phyloP scores from a whole-genome alignment of 306 rosid species.

The Cucumis sativus region DNA sequence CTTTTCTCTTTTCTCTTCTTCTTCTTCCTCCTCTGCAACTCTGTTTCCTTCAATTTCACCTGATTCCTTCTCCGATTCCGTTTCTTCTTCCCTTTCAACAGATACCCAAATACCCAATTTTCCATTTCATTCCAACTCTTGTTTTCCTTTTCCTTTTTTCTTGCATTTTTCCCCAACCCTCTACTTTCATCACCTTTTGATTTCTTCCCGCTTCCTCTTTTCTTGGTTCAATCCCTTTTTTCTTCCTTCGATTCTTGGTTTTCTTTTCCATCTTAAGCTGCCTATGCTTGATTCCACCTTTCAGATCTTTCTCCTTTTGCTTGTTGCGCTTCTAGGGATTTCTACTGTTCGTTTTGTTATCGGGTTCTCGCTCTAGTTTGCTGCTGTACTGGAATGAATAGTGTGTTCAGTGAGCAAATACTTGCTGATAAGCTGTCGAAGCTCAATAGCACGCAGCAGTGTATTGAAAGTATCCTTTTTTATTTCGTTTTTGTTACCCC shows the following conservation, averaged over 20 bases:
- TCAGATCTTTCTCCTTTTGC: not conserved
- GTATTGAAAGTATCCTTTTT: slow-evolving; percentile 78
- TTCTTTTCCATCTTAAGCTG: not conserved
- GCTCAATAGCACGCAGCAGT: slow-evolving; percentile 80
- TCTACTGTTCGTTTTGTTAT: not conserved
- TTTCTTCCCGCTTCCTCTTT: not conserved
- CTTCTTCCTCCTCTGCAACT: not conserved
- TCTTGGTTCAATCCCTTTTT: not conserved
- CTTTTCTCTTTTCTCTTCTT: not conserved
- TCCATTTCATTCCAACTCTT: not conserved
- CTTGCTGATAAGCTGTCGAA: slow-evolving; percentile 81
- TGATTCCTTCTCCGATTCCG: not conserved
- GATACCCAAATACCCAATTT: not conserved
- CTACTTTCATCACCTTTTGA: not conserved
- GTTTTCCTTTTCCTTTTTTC: not conserved
- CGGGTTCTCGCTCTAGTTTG: not conserved
- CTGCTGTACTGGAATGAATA: slow-evolving; percentile 42
- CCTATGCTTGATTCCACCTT: not conserved
- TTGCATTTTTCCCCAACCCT: not conserved
- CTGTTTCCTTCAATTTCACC: not conserved
- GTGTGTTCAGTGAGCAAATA: slow-evolving; percentile 61
- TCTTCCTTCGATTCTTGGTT: not conserved
- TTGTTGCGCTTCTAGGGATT: not conserved
- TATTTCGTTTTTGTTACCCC: not conserved
- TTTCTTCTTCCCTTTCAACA: not conserved